Percentiles rank a stretch among this genome's conserved stretches.
Conservation (phyloP, 768 basidiomycete species). For the Flagelloscypha sp. region DNA sequence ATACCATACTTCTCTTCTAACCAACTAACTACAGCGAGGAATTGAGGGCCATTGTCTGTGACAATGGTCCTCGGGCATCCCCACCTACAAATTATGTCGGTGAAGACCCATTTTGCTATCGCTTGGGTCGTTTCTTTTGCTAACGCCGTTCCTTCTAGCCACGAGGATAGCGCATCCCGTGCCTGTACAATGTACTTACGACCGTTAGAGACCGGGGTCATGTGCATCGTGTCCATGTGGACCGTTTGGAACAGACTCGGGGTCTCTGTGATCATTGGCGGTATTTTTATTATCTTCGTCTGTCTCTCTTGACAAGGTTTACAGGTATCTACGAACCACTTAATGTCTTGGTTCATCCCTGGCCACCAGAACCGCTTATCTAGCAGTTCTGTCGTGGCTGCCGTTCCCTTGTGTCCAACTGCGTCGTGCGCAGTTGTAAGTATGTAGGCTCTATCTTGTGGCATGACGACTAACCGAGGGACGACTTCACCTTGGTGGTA, state of each 20-base stretch:
- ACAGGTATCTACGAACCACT: constrained; percentile 26
- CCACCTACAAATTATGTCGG: constrained; percentile 29
- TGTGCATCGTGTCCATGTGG: constrained; percentile 31
- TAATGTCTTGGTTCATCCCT: constrained; percentile 16
- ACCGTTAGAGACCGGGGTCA: constrained; percentile 20
- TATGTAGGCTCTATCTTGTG: constrained; percentile 2
- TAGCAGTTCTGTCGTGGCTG: constrained; percentile 7
- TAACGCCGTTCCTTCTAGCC: constrained; percentile 15
- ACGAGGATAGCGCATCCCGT: constrained; percentile 13
- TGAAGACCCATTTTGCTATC: constrained; percentile 19
- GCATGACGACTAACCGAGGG: too few species aligned
- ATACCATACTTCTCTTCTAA: constrained; percentile 23
- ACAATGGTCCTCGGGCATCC: constrained; percentile 25
- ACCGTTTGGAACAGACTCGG: constrained; percentile 21
- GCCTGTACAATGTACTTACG: constrained; percentile 26
- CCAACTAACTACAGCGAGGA: constrained; percentile 15
- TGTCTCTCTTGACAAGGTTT: constrained; percentile 28
- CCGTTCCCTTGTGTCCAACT: constrained; percentile 17
- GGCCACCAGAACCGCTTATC: constrained; percentile 22
- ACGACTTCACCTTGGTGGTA: too few species aligned
- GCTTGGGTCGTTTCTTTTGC: constrained; percentile 12
- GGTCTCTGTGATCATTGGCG: constrained; percentile 14
- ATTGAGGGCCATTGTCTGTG: constrained; percentile 26
- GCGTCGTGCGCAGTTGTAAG: constrained; percentile 15
- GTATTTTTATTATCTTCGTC: constrained; percentile 16